Base-by-base conservation (phyloP, 2,329 filamentous ascomycete genomes). In the Pochonia chlamydosporia region DNA sequence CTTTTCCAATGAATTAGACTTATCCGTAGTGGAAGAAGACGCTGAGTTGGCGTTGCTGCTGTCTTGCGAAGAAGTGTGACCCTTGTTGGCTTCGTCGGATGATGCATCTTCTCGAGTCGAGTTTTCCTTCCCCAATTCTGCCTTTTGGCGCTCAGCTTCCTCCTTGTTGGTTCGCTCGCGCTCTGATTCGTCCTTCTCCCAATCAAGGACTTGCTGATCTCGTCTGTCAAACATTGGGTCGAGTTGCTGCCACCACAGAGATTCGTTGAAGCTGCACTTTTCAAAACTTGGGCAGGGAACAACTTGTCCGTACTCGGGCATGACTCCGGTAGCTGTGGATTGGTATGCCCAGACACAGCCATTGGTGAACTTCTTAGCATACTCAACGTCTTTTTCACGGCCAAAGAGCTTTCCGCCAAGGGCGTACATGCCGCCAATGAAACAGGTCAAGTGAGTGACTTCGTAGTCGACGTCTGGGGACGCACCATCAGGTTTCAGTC, bases 391-490 rank as follows among this genome's bases (percentile, higher is more conserved):
- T 11, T 70, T 63, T 1, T 67, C 57, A 52, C 49, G 69, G 26
- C 33, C 66, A 49, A 85, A 77, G 23, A 84, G 66, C 46, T 73
- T 78, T 1, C 82, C 76, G 5, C 75, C 81, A 16, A 87, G 73
- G 1, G 72, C 82, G 28, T 84, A 76, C 69, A 84, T 80, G 13
- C 82, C 84, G 4, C 84, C 83, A 1, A 77, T 70, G 58, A 84
- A 87, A 61, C 84, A 87, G 4, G 81, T 81, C 44, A 86, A 67
- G 58, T 85, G 80, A 0, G 77, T 74, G 6, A 79, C 69, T 52
- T 86, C 78, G 58, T 84, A 88, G 40, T 82, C 65, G 8, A 58
- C 54, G 39, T 67, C 63, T 2, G 61, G 69, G 3, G 72, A 64
- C 13, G 73, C 73, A 18, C 16, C 35, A 14, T 14, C 13, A 13